A percentile compares a stretch with the other conserved stretches of the same genome.
Conservation (phyloP, 352 stramenopile genomes). For the Globisporangium spiculum region DNA sequence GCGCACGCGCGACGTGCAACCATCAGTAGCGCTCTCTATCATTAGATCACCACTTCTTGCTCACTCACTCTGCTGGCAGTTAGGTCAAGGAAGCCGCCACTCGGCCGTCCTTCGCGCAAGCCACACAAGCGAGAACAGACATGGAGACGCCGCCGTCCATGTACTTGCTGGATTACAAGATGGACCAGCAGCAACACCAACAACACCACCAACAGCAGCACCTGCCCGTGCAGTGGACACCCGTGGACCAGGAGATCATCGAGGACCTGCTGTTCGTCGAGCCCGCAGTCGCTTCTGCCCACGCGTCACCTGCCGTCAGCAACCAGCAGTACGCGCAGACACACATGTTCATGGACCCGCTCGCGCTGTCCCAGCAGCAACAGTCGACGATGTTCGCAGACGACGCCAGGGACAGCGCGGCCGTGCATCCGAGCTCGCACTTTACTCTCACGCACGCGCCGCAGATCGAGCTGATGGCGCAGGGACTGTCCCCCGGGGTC, state of each 20-base stretch:
- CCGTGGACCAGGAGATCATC: conserved; percentile 52
- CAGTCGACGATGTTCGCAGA: neutral
- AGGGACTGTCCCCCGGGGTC: neutral
- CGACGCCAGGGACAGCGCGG: neutral
- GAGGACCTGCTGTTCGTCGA: conserved; percentile 40
- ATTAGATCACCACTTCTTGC: too few species aligned
- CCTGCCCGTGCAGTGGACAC: conserved; percentile 32
- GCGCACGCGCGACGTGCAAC: too few species aligned
- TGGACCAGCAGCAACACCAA: neutral
- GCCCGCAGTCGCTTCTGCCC: neutral
- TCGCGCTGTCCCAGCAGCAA: neutral
- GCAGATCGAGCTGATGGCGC: conserved; percentile 1
- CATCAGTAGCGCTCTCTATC: neutral
- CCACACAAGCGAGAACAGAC: neutral
- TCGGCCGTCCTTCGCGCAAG: neutral
- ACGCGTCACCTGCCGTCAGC: neutral
- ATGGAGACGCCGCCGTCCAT: conserved; percentile 1
- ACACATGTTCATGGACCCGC: neutral
- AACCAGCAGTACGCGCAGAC: neutral
- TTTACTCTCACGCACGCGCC: neutral
- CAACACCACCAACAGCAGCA: conserved; percentile 2
- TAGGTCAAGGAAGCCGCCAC: neutral
- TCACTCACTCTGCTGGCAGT: neutral
- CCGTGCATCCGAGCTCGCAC: neutral
- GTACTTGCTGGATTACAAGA: conserved; percentile 6